These are phyloP conservation scores for Termitomyces sp. DNA, from an alignment of 768 basidiomycete species.

Conservation along the genomic window DNA sequence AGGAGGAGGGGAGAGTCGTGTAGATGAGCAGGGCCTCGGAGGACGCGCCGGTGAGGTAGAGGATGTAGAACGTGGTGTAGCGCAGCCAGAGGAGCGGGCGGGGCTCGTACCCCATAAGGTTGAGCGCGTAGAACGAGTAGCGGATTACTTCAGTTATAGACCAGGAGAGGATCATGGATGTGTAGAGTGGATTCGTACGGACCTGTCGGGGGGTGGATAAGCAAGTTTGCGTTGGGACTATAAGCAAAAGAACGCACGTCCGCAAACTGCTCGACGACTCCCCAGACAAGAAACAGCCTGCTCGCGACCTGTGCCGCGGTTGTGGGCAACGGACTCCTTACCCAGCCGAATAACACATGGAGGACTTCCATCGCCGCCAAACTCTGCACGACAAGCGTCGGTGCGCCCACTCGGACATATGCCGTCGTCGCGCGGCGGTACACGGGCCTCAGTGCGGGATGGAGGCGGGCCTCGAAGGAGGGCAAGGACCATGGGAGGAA, in stretches of 20 bases:
- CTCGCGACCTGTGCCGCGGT: constrained; percentile 78
- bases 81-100: constrained; percentile 61
- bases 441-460: constrained; percentile 34
- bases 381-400: constrained; percentile 74
- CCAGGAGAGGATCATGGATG: constrained; percentile 93
- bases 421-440: constrained; percentile 50
- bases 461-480: constrained; percentile 32
- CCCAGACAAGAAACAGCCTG: constrained; percentile 83
- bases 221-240: too few relatives aligned
- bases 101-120: constrained; percentile 51
- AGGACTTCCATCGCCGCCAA: constrained; percentile 79
- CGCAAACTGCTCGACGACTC: constrained; percentile 60
- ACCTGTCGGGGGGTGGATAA: too few relatives aligned
- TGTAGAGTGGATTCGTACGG: constrained; percentile 72
- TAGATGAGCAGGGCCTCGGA: constrained; percentile 86
- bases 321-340: constrained; percentile 69
- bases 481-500: constrained; percentile 25
- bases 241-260: too few relatives aligned
- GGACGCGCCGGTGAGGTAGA: constrained; percentile 91
- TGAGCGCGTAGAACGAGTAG: constrained; percentile 80
- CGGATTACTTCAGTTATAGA: constrained; percentile 87
- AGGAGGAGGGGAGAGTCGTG: constrained; percentile 59
- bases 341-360: constrained; percentile 76
- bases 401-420: constrained; percentile 53
- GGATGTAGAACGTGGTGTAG: constrained; percentile 88